Base-by-base conservation (phyloP, 2,329 filamentous ascomycete species). In the Trichophyton schoenleinii region DNA sequence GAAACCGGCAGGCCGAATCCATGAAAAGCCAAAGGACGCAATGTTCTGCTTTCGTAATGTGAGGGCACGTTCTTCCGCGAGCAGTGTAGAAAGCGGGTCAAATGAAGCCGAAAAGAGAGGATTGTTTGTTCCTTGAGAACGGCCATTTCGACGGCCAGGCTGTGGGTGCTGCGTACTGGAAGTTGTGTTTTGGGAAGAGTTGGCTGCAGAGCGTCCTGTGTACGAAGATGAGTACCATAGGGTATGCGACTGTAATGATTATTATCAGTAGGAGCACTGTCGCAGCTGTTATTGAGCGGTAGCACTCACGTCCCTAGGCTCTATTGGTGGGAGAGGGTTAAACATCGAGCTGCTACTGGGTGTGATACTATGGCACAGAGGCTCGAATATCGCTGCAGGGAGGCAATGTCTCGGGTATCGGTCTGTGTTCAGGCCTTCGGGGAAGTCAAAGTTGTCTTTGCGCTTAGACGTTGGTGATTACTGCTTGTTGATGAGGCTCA, bases 1-100 rank as follows among this genome's bases (percentile, higher is more conserved):
- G 61, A 96, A 81, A 6, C 92, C 94, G 0, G 90, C 91, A 0
- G 94, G 94, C 62, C 87, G 88, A 61, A 99, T 86, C 94, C 94
- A 99, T 52, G 83, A 83, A 66, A 86, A 88, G 63, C 94, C 94
- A 70, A 95, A 96, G 69, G 91, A 88, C 57, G 87, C 83, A 34
- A 97, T 87, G 66, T 92, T 90, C 57, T 83, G 77, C 69, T 91
- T 90, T 55, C 92, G 89, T 7, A 87, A 82, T 60, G 86, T 83
- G 65, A 95, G 81, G 62, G 85, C 82, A 63, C 85, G 81, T 75
- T 97, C 94, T 71, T 96, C 92, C 48, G 83, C 77, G 28, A 83
- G 80, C 9, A 96, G 82, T 1, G 86, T 80, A 8, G 87, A 82
- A 2, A 96, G 83, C 1, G 82, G 79, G 28, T 73, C 86, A 80